Evolutionary conservation across 139 green algal species (phyloP).

Genomic region (Parachlorella kessleri): DNA sequence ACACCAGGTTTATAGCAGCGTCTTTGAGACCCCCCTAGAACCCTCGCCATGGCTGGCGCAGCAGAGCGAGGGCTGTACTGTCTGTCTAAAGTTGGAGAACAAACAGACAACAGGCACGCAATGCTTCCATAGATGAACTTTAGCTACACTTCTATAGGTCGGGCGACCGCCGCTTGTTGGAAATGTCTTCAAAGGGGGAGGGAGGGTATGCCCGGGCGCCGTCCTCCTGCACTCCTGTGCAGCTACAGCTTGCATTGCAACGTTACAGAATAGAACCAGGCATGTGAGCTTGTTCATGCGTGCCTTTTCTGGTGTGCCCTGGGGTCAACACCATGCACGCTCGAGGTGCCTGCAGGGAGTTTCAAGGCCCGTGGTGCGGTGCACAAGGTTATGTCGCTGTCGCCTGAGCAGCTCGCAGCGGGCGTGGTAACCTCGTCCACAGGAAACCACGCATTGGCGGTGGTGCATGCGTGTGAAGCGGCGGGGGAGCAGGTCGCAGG

Average conservation of each 20-base stretch:
- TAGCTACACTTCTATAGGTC: too few relatives aligned
- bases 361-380: slow-evolving; percentile 61
- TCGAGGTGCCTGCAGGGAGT: too few relatives aligned
- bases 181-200: too few relatives aligned
- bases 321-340: too few relatives aligned
- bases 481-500: not conserved
- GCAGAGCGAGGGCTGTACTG: not conserved
- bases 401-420: slow-evolving; percentile 6
- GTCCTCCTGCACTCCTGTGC: too few relatives aligned
- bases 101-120: slow-evolving; percentile 50
- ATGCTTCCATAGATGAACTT: not conserved
- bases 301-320: too few relatives aligned
- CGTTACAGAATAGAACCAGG: too few relatives aligned
- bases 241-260: too few relatives aligned
- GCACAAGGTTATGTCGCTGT: slow-evolving; percentile 54
- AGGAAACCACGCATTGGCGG: slow-evolving; percentile 70
- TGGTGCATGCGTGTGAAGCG: slow-evolving; percentile 45
- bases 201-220: too few relatives aligned
- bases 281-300: too few relatives aligned
- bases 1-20: slow-evolving; percentile 20
- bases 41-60: slow-evolving; percentile 22
- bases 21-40: slow-evolving; percentile 28
- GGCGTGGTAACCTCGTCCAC: slow-evolving; percentile 58
- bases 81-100: slow-evolving; percentile 57
- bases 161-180: too few relatives aligned